These are phyloP conservation scores for Xylogone sp. DNA, from an alignment of 2,329 filamentous ascomycete species.

Conservation along the genomic window DNA sequence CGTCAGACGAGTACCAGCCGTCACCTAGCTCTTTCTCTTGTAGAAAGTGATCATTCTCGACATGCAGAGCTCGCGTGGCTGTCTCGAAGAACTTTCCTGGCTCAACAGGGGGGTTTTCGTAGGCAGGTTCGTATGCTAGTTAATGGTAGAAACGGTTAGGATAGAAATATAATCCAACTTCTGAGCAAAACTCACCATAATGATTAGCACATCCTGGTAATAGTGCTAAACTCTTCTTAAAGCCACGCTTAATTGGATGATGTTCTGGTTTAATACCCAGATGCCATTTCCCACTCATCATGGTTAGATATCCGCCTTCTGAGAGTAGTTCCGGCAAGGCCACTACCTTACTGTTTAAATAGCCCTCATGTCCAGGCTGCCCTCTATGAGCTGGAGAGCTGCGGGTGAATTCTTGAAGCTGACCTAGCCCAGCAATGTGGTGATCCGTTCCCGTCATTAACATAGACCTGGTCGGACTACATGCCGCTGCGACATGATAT, in stretches of 20 bases:
- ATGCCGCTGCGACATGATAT: slow-evolving; percentile 56
- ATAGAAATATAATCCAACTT: not conserved
- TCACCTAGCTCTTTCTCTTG: slow-evolving; percentile 23
- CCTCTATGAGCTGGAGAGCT: slow-evolving; percentile 36
- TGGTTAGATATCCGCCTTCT: slow-evolving; percentile 48
- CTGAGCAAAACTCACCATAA: slow-evolving; percentile 21
- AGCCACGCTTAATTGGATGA: slow-evolving; percentile 47
- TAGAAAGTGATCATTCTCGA: slow-evolving; percentile 9
- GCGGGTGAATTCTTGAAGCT: slow-evolving; percentile 38
- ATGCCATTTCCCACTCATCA: slow-evolving; percentile 55
- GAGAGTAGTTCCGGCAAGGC: slow-evolving; percentile 47
- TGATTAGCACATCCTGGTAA: slow-evolving; percentile 49
- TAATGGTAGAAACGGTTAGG: not conserved
- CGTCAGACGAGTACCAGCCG: slow-evolving; percentile 12
- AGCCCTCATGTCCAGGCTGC: slow-evolving; percentile 53
- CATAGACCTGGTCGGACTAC: slow-evolving; percentile 57
- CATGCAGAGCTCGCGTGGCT: slow-evolving; percentile 30
- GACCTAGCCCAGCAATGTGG: slow-evolving; percentile 46
- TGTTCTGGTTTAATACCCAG: slow-evolving; percentile 43
- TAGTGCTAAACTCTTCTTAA: slow-evolving; percentile 49
- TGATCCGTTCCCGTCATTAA: slow-evolving; percentile 56
- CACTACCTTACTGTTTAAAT: slow-evolving; percentile 48
- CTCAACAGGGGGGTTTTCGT: slow-evolving; percentile 26
- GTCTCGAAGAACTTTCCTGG: slow-evolving; percentile 30
- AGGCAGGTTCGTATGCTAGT: not conserved